A percentile compares a stretch with the other conserved stretches of the same genome.
Evolutionary conservation across 345 rosid species (phyloP).

Genomic region (Citrus cavaleriei): DNA sequence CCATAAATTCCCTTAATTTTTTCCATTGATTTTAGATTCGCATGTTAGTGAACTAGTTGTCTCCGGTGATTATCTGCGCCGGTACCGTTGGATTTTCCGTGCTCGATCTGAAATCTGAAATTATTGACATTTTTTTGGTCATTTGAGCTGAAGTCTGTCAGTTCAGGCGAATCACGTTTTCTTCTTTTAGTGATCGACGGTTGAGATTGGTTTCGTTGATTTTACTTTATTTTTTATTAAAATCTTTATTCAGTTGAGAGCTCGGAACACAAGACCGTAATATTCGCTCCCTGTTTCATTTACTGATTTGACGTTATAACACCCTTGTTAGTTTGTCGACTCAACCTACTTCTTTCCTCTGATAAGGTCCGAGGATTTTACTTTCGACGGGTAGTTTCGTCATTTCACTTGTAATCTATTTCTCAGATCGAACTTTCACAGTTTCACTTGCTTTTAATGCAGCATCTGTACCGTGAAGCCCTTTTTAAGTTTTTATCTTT

Average conservation of each 20-base stretch:
- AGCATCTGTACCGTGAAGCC: not conserved
- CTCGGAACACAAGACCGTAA: constrained; percentile 32
- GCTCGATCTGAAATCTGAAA: not conserved
- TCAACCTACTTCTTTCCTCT: not conserved
- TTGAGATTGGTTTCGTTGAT: constrained; percentile 18
- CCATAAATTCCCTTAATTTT: too few species aligned
- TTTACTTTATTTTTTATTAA: not conserved
- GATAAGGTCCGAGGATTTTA: not conserved
- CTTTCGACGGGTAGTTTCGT: constrained; percentile 5
- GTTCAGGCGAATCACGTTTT: not conserved
- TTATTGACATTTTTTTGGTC: not conserved
- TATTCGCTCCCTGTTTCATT: constrained; percentile 20
- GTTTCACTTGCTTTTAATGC: constrained; percentile 17
- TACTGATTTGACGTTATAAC: constrained; percentile 11
- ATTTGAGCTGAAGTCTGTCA: not conserved
- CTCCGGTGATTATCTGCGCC: not conserved
- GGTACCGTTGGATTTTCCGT: not conserved
- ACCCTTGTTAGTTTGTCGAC: not conserved
- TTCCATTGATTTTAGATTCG: not conserved
- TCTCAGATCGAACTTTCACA: constrained; percentile 15
- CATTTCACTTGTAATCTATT: not conserved
- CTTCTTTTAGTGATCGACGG: constrained; percentile 15
- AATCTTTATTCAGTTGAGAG: not conserved
- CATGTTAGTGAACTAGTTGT: not conserved
- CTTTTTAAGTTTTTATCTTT: not conserved